phyloP scores from a whole-genome alignment of 2,329 filamentous ascomycete species.

The Mycosphaerella sp. region DNA sequence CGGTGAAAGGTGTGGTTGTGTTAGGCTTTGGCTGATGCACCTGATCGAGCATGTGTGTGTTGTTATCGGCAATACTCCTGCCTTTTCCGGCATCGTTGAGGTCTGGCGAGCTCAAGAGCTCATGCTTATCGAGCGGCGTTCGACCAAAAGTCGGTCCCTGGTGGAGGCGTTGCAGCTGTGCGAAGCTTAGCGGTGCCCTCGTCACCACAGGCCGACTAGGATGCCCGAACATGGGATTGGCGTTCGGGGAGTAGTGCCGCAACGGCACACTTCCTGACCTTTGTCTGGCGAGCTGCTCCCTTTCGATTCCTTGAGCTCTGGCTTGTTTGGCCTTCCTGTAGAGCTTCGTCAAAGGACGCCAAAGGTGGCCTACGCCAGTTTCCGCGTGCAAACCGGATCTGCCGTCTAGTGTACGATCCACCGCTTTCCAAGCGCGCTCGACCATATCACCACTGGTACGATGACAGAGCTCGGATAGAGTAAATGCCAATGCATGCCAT shows the following conservation, averaged over 20 bases:
- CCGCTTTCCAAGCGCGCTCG: constrained; percentile 54
- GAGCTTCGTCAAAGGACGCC: constrained; percentile 56
- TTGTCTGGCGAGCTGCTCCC: constrained; percentile 30
- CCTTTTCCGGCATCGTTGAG: constrained; percentile 19
- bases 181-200: constrained; percentile 31
- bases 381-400: constrained; percentile 37
- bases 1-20: constrained; percentile 1
- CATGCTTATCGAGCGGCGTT: constrained; percentile 31
- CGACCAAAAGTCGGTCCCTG: constrained; percentile 30
- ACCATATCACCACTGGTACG: constrained; percentile 52
- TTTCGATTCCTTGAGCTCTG: constrained; percentile 45
- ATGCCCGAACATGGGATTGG: constrained; percentile 32
- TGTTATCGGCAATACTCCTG: constrained; percentile 12
- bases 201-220: constrained; percentile 26
- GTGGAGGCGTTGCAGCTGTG: constrained; percentile 31
- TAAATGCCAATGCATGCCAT: constrained; percentile 58
- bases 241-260: constrained; percentile 31
- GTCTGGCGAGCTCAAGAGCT: constrained; percentile 29
- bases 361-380: constrained; percentile 48
- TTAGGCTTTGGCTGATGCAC: constrained; percentile 1
- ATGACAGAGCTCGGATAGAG: constrained; percentile 54
- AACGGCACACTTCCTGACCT: constrained; percentile 15
- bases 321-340: constrained; percentile 53
- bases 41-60: constrained; percentile 11
- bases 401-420: constrained; percentile 43